phyloP scores from a whole-genome alignment of 1,284 basidiomycete species.

The Wolfiporia cocos region DNA sequence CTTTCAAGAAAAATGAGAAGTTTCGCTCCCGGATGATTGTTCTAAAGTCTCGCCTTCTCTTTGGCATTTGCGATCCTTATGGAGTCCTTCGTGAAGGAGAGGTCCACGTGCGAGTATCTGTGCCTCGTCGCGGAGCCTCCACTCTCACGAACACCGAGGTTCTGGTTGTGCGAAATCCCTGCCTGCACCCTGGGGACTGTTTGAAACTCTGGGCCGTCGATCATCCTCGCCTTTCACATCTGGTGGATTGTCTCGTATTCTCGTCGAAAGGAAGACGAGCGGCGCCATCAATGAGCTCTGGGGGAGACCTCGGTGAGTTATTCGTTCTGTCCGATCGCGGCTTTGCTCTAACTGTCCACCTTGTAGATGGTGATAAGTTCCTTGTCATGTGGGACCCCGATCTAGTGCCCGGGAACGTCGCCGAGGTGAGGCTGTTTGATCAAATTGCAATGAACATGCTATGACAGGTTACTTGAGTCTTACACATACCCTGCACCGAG shows the following conservation, averaged over 20 bases:
- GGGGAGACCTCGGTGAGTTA: constrained; percentile 49
- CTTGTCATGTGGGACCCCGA: constrained; percentile 65
- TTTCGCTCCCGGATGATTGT: constrained; percentile 52
- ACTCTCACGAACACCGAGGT: constrained; percentile 55
- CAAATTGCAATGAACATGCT: neutral
- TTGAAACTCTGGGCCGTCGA: constrained; percentile 55
- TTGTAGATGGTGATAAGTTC: constrained; percentile 48
- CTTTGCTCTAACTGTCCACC: too few relatives aligned
- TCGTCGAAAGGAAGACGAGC: constrained; percentile 52
- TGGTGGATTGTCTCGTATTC: constrained; percentile 63
- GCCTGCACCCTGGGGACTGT: constrained; percentile 62
- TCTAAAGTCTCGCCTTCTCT: constrained; percentile 52
- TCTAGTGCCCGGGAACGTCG: constrained; percentile 45
- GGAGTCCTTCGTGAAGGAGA: constrained; percentile 54
- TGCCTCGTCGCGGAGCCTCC: constrained; percentile 41
- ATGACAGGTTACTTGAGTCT: constrained; percentile 30
- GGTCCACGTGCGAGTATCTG: constrained; percentile 53
- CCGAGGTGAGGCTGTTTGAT: constrained; percentile 33
- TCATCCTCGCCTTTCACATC: constrained; percentile 41
- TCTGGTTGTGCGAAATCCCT: constrained; percentile 59
- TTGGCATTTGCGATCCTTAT: constrained; percentile 62
- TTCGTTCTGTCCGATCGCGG: neutral
- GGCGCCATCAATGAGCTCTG: constrained; percentile 64
- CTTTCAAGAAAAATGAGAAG: constrained; percentile 49
- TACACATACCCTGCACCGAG: constrained; percentile 61